Evolutionary conservation across 148 eudicot genomes (phyloP).

Genomic region (Bassia scoparia): DNA sequence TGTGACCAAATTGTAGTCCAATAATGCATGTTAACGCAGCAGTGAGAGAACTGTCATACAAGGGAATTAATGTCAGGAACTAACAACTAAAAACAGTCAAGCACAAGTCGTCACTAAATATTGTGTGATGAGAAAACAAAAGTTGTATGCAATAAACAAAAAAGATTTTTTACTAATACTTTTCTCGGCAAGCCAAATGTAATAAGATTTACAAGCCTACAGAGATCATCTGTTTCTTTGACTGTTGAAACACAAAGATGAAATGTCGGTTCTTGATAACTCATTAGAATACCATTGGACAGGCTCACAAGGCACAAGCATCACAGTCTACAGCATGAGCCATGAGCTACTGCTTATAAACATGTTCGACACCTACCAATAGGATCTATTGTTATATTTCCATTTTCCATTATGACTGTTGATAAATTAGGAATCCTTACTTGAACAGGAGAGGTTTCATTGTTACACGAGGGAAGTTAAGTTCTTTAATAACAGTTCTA

Average conservation of each 20-base stretch:
- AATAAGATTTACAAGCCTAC: neutral
- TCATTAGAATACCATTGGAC: too few species aligned
- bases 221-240: neutral
- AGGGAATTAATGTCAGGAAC: neutral
- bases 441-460: too few species aligned
- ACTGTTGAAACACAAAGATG: too few species aligned
- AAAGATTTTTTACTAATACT: too few species aligned
- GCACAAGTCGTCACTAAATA: neutral
- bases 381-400: too few species aligned
- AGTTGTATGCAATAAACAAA: neutral
- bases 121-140: neutral
- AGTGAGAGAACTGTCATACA: conserved; percentile 58
- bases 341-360: too few species aligned
- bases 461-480: neutral
- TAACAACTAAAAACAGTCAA: neutral
- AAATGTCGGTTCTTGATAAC: too few species aligned
- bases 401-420: too few species aligned
- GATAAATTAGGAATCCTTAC: too few species aligned
- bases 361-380: neutral
- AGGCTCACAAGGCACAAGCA: too few species aligned
- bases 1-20: conserved; percentile 82
- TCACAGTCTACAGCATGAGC: too few species aligned
- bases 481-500: neutral
- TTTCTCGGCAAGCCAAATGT: neutral
- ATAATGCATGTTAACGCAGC: conserved; percentile 67